Base-by-base conservation (phyloP, 2,329 filamentous ascomycete species). In the Pestalotiopsis sp. region DNA sequence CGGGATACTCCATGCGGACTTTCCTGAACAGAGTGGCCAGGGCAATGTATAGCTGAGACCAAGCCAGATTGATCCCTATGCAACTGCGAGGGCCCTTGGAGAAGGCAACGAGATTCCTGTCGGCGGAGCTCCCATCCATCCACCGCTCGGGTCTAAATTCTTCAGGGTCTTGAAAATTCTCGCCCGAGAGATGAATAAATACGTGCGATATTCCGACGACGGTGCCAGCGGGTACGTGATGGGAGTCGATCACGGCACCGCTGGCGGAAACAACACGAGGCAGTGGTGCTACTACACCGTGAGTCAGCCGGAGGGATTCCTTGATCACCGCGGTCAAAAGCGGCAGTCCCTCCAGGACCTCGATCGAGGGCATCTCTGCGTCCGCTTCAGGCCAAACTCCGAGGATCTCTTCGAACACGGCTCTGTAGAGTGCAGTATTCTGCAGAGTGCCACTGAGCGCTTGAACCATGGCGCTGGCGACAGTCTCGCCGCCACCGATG, bases 401-500 rank as follows among this genome's bases (percentile, higher is more conserved):
- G 2, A 66, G 49, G 4, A 86, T 71, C 69, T 86, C 84, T 2
- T 69, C 69, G 62, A 80, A 78, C 9, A 86, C 71, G 62, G 73
- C 78, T 17, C 76, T 64, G 49, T 81, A 69, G 17, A 79, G 71
- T 1, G 72, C 69, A 0, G 79, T 77, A 2, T 78, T 70, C 38
- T 80, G 74, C 4, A 85, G 74, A 27, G 85, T 67, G 64, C 84
- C 76, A 68, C 78, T 84, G 1, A 77, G 77, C 0, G 82, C 83
- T 11, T 81, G 71, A 75, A 81, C 81, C 11, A 84, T 71, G 1
- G 82, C 78, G 57, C 80, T 81, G 1, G 78, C 83, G 6, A 80
- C 79, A 0, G 84, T 85, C 67, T 86, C 83, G 13, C 78, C 78
- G 13, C 84, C 84, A 9, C 78, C 84, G 70, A 85, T 84, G 71